These are phyloP conservation scores for Kentomonas sorsogonicus DNA, from an alignment of 208 protist genomes.

Conservation along the genomic window DNA sequence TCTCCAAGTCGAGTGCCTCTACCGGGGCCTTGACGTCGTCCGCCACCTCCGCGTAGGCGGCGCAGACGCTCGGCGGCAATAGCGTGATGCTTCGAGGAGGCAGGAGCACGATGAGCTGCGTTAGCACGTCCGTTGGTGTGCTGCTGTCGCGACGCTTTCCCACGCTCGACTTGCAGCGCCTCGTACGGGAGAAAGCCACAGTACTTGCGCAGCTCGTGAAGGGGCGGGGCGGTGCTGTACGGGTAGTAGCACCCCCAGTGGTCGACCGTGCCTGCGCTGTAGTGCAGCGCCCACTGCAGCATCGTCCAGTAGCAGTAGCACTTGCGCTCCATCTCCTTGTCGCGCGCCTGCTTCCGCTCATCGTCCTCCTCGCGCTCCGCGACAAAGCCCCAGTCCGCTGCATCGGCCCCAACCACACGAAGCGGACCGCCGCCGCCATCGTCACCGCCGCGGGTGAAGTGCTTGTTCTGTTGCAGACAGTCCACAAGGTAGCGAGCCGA, in stretches of 20 bases:
- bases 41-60: constrained; percentile 63
- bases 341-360: constrained; percentile 26
- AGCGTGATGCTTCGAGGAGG: constrained; percentile 49
- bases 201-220: constrained; percentile 65
- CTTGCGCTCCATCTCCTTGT: constrained; percentile 42
- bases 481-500: constrained; percentile 74
- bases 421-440: neutral
- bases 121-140: constrained; percentile 66
- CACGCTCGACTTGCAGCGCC: constrained; percentile 19
- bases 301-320: constrained; percentile 90
- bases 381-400: constrained; percentile 29
- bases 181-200: constrained; percentile 77
- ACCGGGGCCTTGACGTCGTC: constrained; percentile 54
- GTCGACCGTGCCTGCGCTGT: constrained; percentile 75
- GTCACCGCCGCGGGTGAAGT: constrained; percentile 45
- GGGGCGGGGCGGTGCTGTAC: constrained; percentile 56
- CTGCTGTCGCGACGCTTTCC: constrained; percentile 6
- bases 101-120: constrained; percentile 76
- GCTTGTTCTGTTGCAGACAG: too few relatives aligned
- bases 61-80: constrained; percentile 52
- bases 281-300: constrained; percentile 88
- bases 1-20: constrained; percentile 61
- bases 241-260: constrained; percentile 89
- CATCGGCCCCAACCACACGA: constrained; percentile 12
- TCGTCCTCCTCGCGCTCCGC: constrained; percentile 24